A percentile compares a stretch with the other conserved stretches of the same genome.
Evolutionary conservation across 257 asterid species (phyloP).

Genomic region (Buddleja alternifolia): DNA sequence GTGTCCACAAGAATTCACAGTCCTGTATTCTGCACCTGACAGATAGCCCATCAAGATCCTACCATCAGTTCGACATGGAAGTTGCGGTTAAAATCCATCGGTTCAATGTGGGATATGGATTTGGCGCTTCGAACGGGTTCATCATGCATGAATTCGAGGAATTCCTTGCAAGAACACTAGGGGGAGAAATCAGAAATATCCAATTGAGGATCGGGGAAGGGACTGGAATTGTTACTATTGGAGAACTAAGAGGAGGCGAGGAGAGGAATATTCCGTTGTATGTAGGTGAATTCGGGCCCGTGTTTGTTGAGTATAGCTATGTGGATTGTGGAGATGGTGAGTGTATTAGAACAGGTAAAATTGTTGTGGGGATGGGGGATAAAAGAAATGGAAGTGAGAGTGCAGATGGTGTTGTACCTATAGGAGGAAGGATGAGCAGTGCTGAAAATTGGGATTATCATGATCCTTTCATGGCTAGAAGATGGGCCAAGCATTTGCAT

Average conservation of each 20-base stretch:
- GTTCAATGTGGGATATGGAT: conserved; percentile 72
- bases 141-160: conserved; percentile 84
- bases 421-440: conserved; percentile 69
- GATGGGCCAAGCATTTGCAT: conserved; percentile 97
- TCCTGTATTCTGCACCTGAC: conserved; percentile 75
- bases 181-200: conserved; percentile 71
- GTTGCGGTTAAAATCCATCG: conserved; percentile 49
- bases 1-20: conserved; percentile 69
- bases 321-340: conserved; percentile 63
- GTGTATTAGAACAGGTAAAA: conserved; percentile 55
- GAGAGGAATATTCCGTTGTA: conserved; percentile 74
- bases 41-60: conserved; percentile 62
- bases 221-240: conserved; percentile 55
- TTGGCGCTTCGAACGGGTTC: conserved; percentile 62
- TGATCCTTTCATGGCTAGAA: conserved; percentile 90
- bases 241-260: conserved; percentile 82
- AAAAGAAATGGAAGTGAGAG: conserved; percentile 44
- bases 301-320: conserved; percentile 73
- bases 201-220: conserved; percentile 67
- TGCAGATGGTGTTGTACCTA: conserved; percentile 29
- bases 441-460: conserved; percentile 86
- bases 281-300: conserved; percentile 43
- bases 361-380: conserved; percentile 49
- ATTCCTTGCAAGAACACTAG: conserved; percentile 68
- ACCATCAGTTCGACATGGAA: conserved; percentile 54